Percentiles rank a stretch among this genome's conserved stretches.
Evolutionary conservation across 2,329 filamentous ascomycete genomes (phyloP).

Genomic region (Fusarium graminum): DNA sequence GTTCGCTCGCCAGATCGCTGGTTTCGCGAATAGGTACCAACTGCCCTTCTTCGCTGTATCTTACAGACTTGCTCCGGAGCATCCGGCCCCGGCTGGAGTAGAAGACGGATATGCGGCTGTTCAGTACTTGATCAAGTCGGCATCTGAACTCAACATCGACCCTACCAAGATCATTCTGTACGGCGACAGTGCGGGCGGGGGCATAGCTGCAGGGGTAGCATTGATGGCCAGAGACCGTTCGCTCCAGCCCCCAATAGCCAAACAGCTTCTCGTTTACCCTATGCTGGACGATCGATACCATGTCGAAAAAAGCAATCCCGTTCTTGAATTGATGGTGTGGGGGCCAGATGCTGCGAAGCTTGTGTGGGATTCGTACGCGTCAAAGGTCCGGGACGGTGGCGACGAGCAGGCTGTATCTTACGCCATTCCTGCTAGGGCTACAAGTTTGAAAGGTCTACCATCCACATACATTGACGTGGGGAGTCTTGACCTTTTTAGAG

Average conservation of each 20-base stretch:
- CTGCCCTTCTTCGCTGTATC: slow-evolving; percentile 28
- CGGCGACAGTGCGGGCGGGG: slow-evolving; percentile 31
- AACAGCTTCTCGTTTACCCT: slow-evolving; percentile 27
- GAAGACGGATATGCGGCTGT: slow-evolving; percentile 32
- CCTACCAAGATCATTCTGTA: slow-evolving; percentile 20
- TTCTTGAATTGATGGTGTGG: slow-evolving; percentile 34
- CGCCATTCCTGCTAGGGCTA: slow-evolving; percentile 45
- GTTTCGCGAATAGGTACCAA: slow-evolving; percentile 17
- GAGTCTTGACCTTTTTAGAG: slow-evolving; percentile 54
- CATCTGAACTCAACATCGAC: slow-evolving; percentile 20
- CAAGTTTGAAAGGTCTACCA: slow-evolving; percentile 50
- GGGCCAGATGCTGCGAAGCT: slow-evolving; percentile 36
- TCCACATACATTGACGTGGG: slow-evolving; percentile 57
- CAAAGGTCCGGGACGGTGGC: slow-evolving; percentile 1
- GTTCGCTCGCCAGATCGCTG: slow-evolving; percentile 26
- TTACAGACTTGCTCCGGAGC: slow-evolving; percentile 31
- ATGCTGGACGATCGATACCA: slow-evolving; percentile 36
- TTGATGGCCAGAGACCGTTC: slow-evolving; percentile 22
- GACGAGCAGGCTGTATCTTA: slow-evolving; percentile 33
- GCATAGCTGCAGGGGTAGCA: slow-evolving; percentile 17
- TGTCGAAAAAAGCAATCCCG: slow-evolving; percentile 4
- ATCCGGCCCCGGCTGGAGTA: slow-evolving; percentile 22
- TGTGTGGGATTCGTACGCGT: slow-evolving; percentile 43
- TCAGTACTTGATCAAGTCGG: slow-evolving; percentile 3
- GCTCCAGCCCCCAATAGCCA: slow-evolving; percentile 10